Conservation (phyloP, 495 filamentous ascomycete species). For the Parmelia sp. region DNA sequence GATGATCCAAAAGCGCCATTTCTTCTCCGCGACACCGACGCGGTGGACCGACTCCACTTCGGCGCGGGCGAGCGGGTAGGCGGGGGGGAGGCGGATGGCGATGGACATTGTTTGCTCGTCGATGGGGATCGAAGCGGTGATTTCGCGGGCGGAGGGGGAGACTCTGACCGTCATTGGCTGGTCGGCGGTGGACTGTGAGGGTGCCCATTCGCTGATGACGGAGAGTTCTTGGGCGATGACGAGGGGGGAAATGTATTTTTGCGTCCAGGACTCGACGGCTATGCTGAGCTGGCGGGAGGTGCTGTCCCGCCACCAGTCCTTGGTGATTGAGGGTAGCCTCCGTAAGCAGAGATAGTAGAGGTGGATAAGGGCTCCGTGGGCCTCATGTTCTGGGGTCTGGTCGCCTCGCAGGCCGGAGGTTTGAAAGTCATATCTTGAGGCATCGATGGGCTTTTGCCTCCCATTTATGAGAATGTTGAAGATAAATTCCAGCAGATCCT, state of each 20-base stretch:
- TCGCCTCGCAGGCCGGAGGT: slow-evolving; percentile 55
- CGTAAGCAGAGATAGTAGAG: slow-evolving; percentile 76
- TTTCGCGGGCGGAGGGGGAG: slow-evolving; percentile 59
- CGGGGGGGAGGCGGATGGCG: slow-evolving; percentile 65
- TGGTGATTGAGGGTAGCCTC: slow-evolving; percentile 68
- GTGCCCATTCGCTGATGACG: slow-evolving; percentile 65
- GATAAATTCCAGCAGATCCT: slow-evolving; percentile 65
- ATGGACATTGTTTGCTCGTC: slow-evolving; percentile 82
- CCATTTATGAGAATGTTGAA: slow-evolving; percentile 77
- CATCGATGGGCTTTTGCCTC: slow-evolving; percentile 60
- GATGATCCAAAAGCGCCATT: slow-evolving; percentile 80
- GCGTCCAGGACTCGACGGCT: slow-evolving; percentile 72
- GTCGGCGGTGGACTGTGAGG: slow-evolving; percentile 52
- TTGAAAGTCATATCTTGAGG: slow-evolving; percentile 60
- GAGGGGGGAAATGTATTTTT: slow-evolving; percentile 76
- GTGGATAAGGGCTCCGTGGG: slow-evolving; percentile 76
- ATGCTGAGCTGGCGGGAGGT: slow-evolving; percentile 68
- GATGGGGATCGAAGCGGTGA: slow-evolving; percentile 74
- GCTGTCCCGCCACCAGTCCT: slow-evolving; percentile 77
- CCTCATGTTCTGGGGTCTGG: slow-evolving; percentile 58
- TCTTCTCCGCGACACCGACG: slow-evolving; percentile 79
- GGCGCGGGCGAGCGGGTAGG: slow-evolving; percentile 74
- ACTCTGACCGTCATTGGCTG: slow-evolving; percentile 68
- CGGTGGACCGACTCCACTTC: slow-evolving; percentile 70
- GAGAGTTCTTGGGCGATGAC: slow-evolving; percentile 66